Evolutionary conservation across 2,329 filamentous ascomycete species (phyloP), one percentile per base, ranked within the genome.

Genomic region (Apiospora sp.): DNA sequence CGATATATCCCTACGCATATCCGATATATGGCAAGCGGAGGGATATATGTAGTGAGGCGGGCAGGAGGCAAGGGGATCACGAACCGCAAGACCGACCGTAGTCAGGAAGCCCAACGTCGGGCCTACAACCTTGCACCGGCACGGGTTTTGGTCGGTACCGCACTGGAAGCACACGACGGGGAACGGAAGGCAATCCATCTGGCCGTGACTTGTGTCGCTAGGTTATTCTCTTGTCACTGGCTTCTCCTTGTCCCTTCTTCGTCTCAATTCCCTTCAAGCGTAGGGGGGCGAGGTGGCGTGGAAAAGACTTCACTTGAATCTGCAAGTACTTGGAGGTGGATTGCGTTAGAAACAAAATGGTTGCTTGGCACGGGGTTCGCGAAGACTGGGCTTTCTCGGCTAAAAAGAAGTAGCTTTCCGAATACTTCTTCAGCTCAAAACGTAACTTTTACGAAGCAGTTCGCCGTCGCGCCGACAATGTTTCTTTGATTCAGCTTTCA

Each of bases 121-220:
- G 13, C 73, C 73, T 44, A 75, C 71, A 4, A 75, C 71, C 69
- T 74, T 75, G 67, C 73, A 75, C 34, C 71, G 72, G 71, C 73
- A 74, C 27, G 72, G 72, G 16, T 73, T 72, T 61, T 73, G 69
- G 70, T 73, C 67, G 68, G 73, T 73, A 24, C 73, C 72, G 71
- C 72, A 73, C 67, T 74, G 73, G 73, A 74, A 73, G 70, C 73
- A 74, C 46, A 74, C 43, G 24, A 73, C 61, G 44, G 68, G 73
- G 27, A 64, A 34, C 41, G 73, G 71, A 34, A 71, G 48, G 69
- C 69, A 69, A 30, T 72, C 71, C 68, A 72, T 74, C 19, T 46
- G n/a, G 41, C n/a, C 67, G 30, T 13, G 67, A 13, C 41, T 43
- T 22, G 27, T 22, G 27, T 69, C 30, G 24, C 16, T 69, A 16